These are phyloP conservation scores for Kodamaea kaohsiungensis DNA, from an alignment of 805 yeast genomes.

Conservation along the genomic window DNA sequence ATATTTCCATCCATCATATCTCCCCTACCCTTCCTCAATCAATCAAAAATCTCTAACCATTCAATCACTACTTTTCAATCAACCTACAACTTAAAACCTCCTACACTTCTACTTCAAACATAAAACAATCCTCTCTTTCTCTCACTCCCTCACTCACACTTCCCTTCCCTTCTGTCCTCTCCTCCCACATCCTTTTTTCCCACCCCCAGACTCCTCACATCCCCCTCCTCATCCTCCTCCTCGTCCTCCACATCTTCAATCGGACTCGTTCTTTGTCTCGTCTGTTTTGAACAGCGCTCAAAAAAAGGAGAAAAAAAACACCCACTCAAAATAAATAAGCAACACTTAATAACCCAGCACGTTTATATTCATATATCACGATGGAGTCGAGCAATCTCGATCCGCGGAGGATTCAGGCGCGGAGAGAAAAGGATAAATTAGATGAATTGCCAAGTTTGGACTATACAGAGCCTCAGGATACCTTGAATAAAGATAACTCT, in stretches of 20 bases:
- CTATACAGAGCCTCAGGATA: not conserved
- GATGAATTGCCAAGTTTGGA: constrained; percentile 1
- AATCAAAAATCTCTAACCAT: no score
- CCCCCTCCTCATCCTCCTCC: no score
- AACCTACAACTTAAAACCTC: not conserved
- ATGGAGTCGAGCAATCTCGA: constrained; percentile 4
- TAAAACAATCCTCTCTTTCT: not conserved
- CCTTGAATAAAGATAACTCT: not conserved
- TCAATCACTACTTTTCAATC: no score
- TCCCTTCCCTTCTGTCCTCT: no score
- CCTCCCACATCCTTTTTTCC: no score
- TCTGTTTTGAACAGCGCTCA: constrained; percentile 3
- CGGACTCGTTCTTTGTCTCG: not conserved
- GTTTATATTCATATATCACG: not conserved
- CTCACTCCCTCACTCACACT: not conserved
- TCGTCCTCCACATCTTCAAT: no score
- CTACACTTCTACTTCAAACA: not conserved
- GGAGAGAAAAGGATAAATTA: not conserved
- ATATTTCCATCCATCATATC: no score
- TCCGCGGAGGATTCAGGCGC: constrained; percentile 2
- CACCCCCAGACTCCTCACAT: no score
- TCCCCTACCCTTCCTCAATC: no score
- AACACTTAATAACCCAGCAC: constrained; percentile 1
- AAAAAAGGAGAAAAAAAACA: not conserved
- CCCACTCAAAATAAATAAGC: constrained; percentile 2